Evolutionary conservation across 768 basidiomycete genomes (phyloP).

Genomic region (Tephrocybe sp.): DNA sequence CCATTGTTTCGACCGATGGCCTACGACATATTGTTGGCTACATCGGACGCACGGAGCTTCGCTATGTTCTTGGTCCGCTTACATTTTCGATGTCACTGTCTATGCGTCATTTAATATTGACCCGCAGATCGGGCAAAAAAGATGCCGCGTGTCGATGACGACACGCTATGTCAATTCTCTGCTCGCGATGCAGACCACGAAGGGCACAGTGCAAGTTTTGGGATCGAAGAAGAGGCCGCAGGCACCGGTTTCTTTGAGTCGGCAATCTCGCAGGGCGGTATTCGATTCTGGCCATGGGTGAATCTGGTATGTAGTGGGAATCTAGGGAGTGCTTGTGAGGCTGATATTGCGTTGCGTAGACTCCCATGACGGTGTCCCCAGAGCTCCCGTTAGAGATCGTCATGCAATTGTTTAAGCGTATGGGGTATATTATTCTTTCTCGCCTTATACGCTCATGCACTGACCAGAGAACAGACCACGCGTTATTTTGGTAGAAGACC

Average conservation of each 20-base stretch:
- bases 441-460: too few species aligned
- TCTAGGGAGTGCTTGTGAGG: background rate
- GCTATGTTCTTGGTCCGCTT: conserved; percentile 75
- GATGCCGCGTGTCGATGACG: conserved; percentile 55
- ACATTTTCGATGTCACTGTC: background rate
- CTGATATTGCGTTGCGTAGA: conserved; percentile 51
- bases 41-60: conserved; percentile 83
- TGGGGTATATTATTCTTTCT: conserved; percentile 98
- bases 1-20: conserved; percentile 70
- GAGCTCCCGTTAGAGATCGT: conserved; percentile 94
- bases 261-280: conserved; percentile 52
- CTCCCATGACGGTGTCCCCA: conserved; percentile 89
- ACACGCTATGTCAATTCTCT: conserved; percentile 75
- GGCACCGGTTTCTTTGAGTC: conserved; percentile 61
- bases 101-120: background rate
- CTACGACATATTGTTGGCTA: conserved; percentile 75
- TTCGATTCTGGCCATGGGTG: conserved; percentile 88
- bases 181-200: conserved; percentile 55
- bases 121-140: conserved; percentile 69
- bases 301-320: conserved; percentile 68
- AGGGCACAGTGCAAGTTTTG: conserved; percentile 50
- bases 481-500: conserved; percentile 91
- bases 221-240: conserved; percentile 67
- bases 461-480: conserved; percentile 92
- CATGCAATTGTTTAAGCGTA: conserved; percentile 95